phyloP scores from a whole-genome alignment of 768 basidiomycete genomes.

The Coprinopsis strossmayeri region DNA sequence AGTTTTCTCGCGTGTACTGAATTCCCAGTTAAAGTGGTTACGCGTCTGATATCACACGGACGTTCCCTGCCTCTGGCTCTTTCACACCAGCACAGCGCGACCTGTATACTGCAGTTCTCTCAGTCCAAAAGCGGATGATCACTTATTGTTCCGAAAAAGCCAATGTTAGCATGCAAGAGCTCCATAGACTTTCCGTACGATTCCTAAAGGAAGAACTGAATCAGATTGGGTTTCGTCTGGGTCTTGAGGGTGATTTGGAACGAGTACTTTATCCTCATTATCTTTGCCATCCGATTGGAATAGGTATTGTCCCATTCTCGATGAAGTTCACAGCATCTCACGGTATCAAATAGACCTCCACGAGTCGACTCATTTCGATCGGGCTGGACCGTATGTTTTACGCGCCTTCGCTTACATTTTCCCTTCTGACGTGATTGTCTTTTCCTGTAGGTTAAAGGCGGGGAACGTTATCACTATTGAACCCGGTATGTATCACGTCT shows the following conservation, averaged over 20 bases:
- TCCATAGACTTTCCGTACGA: conserved; percentile 70
- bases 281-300: conserved; percentile 86
- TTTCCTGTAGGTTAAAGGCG: conserved; percentile 47
- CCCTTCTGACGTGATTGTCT: background rate
- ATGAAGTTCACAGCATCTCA: background rate
- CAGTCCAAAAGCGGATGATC: conserved; percentile 65
- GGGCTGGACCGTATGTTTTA: conserved; percentile 41
- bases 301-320: conserved; percentile 38
- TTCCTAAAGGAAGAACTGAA: conserved; percentile 66
- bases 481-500: conserved; percentile 63
- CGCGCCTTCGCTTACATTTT: conserved; percentile 1
- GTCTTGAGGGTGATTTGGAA: conserved; percentile 49
- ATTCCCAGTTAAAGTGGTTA: conserved; percentile 55
- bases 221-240: conserved; percentile 67
- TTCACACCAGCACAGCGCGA: conserved; percentile 80
- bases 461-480: conserved; percentile 95
- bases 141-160: conserved; percentile 50
- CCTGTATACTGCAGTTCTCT: conserved; percentile 74
- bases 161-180: conserved; percentile 58
- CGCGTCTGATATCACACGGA: conserved; percentile 91
- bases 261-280: conserved; percentile 89
- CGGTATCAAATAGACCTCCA: conserved; percentile 87
- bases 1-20: background rate
- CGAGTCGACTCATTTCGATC: conserved; percentile 64
- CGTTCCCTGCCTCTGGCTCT: conserved; percentile 78